Percentiles rank a stretch among this genome's conserved stretches.
These are phyloP conservation scores for Boletus barrowsii DNA, from an alignment of 768 basidiomycete species.

Conservation along the genomic window DNA sequence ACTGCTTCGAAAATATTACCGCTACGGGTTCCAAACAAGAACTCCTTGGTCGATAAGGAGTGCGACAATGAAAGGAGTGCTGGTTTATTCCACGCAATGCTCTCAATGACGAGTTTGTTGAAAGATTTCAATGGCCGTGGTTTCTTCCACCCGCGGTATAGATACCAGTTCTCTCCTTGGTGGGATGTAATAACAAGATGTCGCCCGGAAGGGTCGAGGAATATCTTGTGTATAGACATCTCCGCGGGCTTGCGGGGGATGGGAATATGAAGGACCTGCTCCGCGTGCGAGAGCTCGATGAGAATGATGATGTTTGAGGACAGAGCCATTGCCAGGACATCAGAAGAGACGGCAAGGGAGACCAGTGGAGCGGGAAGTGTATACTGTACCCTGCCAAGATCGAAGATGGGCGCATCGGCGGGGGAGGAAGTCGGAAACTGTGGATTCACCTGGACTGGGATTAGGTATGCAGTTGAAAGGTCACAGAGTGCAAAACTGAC, in stretches of 20 bases:
- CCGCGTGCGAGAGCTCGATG: conserved; percentile 85
- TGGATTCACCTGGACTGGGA: conserved; percentile 28
- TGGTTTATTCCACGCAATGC: conserved; percentile 86
- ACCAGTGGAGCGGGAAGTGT: conserved; percentile 82
- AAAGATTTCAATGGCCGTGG: conserved; percentile 75
- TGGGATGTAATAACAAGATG: conserved; percentile 85
- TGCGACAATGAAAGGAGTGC: conserved; percentile 61
- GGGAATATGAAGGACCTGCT: conserved; percentile 79
- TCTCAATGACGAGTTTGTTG: conserved; percentile 81
- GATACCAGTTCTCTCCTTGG: conserved; percentile 93
- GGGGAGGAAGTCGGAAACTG: conserved; percentile 31
- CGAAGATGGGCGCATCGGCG: conserved; percentile 61
- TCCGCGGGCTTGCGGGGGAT: conserved; percentile 74
- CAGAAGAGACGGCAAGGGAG: conserved; percentile 80
- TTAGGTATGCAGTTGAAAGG: conserved; percentile 4
- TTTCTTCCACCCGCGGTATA: conserved; percentile 79
- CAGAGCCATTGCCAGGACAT: conserved; percentile 83
- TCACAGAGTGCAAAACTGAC: conserved; percentile 4
- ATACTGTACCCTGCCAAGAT: conserved; percentile 86
- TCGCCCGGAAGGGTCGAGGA: conserved; percentile 89
- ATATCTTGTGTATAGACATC: conserved; percentile 76
- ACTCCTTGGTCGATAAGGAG: conserved; percentile 75
- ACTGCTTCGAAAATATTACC: conserved; percentile 88
- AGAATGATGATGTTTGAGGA: conserved; percentile 74
- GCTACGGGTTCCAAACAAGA: conserved; percentile 81